phyloP scores from a whole-genome alignment of 495 filamentous ascomycete species.

The Penicillium riverlandense region DNA sequence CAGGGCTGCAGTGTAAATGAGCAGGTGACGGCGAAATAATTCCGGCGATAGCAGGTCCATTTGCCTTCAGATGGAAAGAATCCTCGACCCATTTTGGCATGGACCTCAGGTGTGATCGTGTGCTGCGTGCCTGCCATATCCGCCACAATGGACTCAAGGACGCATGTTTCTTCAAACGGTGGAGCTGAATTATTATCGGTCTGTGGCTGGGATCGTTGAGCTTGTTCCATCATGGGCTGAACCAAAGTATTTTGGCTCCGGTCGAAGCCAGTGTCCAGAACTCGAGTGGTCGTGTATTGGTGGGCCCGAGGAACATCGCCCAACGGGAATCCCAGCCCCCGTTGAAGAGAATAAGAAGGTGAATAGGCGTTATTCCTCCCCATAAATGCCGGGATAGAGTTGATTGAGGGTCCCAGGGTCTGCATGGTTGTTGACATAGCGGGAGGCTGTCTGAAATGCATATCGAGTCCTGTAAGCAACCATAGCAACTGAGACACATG shows the following conservation, averaged over 20 bases:
- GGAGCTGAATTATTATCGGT: slow-evolving; percentile 27
- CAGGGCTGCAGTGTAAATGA: slow-evolving; percentile 59
- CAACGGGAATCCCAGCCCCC: slow-evolving; percentile 24
- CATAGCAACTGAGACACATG: neutral
- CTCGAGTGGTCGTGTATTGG: slow-evolving; percentile 28
- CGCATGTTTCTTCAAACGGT: slow-evolving; percentile 51
- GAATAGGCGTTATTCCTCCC: slow-evolving; percentile 31
- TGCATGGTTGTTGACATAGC: slow-evolving; percentile 29
- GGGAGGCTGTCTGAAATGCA: slow-evolving; percentile 28
- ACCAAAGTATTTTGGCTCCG: slow-evolving; percentile 24
- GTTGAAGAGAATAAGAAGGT: slow-evolving; percentile 26
- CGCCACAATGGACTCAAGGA: slow-evolving; percentile 51
- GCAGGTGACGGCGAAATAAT: slow-evolving; percentile 89
- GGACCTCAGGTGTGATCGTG: slow-evolving; percentile 65
- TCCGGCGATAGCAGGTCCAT: slow-evolving; percentile 94
- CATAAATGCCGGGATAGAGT: slow-evolving; percentile 22
- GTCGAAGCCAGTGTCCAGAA: slow-evolving; percentile 27
- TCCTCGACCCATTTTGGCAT: slow-evolving; percentile 84
- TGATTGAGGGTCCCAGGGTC: slow-evolving; percentile 16
- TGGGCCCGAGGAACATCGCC: slow-evolving; percentile 26
- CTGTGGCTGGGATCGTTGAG: slow-evolving; percentile 23
- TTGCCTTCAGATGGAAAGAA: slow-evolving; percentile 81
- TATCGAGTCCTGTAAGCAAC: slow-evolving; percentile 10
- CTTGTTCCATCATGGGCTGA: slow-evolving; percentile 23
- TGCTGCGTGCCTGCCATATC: slow-evolving; percentile 33